Evolutionary conservation across 1,284 basidiomycete genomes (phyloP), one percentile per base, ranked within the genome.

Genomic region (Amylostereum areolatum): DNA sequence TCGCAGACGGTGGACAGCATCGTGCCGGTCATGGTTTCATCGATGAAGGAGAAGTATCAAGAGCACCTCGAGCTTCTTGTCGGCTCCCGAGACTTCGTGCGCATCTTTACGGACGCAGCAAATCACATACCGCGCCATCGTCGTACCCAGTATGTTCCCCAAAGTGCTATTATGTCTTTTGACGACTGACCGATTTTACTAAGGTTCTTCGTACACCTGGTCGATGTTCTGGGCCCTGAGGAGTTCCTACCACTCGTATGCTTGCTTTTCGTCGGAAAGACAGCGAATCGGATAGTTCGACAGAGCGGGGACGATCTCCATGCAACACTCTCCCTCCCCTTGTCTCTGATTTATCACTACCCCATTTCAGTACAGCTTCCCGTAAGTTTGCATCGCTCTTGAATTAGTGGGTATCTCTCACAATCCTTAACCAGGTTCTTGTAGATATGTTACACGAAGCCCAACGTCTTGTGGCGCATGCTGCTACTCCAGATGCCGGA

Each of bases 141-240:
- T 30, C 82, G 92, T 35, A 84, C 83, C 52, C 85, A 82, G 85
- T 92, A 51, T 34, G 79, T 75, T 30, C 42, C 52, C 41, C 31
- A 8, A 34, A n/a, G 12, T 11, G 29, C 3, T 2, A 27, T 25
- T 28, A 5, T 25, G 5, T 32, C 51, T 37, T 45, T 53, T 40
- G 28, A 47, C 32, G 29, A 12, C 48, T 29, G 45, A 45, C 40
- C 18, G 35, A 33, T 24, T 12, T 48, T 63, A 10, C 59, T 50
- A 47, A 90, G 92, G 50, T 95, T 99, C 70, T 98, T 97, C 69
- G 76, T 83, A 2, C 91, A 96, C 62, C 78, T 99, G n/a, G 80
- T 92, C 33, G 85, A 92, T 52, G 86, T 89, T 2, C 77, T 99
- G 9, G 93, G 92, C 7, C 71, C 86, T 2, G 70, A 77, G 8